Conservation (phyloP, 192 early-diverging fungal genomes). For the Backusella sp. region DNA sequence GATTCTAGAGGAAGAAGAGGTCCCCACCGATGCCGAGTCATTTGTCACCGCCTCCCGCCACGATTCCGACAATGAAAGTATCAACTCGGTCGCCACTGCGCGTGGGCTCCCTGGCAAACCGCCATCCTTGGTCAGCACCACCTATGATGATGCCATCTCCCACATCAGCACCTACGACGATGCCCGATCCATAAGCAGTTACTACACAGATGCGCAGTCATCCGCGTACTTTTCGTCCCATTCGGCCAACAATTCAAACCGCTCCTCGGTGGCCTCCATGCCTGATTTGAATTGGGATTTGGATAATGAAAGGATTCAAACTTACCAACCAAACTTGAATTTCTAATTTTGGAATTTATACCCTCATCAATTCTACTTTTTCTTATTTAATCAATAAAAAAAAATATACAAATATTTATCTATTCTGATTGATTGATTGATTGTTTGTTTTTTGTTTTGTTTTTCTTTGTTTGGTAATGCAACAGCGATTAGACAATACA, state of each 20-base stretch:
- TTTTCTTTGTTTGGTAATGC: too few relatives aligned
- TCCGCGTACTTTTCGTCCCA: not conserved
- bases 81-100: not conserved
- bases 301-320: not conserved
- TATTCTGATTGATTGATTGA: too few relatives aligned
- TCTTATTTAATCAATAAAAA: not conserved
- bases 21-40: conserved; percentile 2
- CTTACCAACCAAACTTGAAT: not conserved
- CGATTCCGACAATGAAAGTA: not conserved
- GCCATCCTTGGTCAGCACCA: not conserved
- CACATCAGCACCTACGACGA: not conserved
- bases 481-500: too few relatives aligned
- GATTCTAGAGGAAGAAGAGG: not conserved
- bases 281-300: not conserved
- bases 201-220: conserved; percentile 1
- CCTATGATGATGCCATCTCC: not conserved
- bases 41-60: conserved; percentile 1
- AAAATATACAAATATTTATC: not conserved
- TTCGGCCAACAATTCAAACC: not conserved
- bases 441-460: too few relatives aligned
- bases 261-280: conserved; percentile 3
- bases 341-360: not conserved
- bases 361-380: not conserved
- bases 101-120: not conserved
- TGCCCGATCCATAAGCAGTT: not conserved